Evolutionary conservation across 1,284 basidiomycete species (phyloP), one percentile per base, ranked within the genome.

Genomic region (Pulveroboletus sp.): DNA sequence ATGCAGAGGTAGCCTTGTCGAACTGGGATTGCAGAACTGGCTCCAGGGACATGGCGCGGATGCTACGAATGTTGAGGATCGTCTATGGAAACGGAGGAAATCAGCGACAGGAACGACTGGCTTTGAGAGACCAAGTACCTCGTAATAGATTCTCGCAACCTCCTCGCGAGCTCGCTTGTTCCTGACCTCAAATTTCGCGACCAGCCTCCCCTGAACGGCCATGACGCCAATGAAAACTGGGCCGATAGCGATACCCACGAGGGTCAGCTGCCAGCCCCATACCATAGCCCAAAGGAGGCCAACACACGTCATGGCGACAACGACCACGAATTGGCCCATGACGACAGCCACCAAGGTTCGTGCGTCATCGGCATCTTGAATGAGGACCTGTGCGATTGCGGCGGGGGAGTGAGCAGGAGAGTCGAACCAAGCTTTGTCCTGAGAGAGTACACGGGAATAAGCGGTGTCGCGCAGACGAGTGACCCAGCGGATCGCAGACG

Each of bases 351-450:
- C 79, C 36, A 98, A 78, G 26, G 84, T 80, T 31, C 91, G 79
- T 29, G 95, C 92, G 65, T 98, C 96, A 62, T 98, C 94, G 3
- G 86, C 89, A 68, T 98, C 95, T 75, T 96, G 96, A 74, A 96
- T 82, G 55, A 98, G 76, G 15, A 82, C 77, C 68, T 94, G 91
- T 8, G 92, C 85, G n/a, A 98, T 71, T 10, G 81, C 76, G 7
- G 83, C 75, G 0, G 89, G 78, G 10, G 79, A 75, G 72, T 96
- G 89, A 48, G 80, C 79, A 4, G 80, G 74, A 51, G 77, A 75
- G 74, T 98, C 94, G 72, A 96, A 98, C 85, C 89, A 99, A n/a
- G 80, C 72, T 73, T 92, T 94, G 73, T 97, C 94, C 73, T 98
- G 96, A 2, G 75, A 70, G 29, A 98, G 75, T 17, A 98, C 77